These are phyloP conservation scores for Kondoa subrosea DNA, from an alignment of 768 basidiomycete genomes.

Conservation along the genomic window DNA sequence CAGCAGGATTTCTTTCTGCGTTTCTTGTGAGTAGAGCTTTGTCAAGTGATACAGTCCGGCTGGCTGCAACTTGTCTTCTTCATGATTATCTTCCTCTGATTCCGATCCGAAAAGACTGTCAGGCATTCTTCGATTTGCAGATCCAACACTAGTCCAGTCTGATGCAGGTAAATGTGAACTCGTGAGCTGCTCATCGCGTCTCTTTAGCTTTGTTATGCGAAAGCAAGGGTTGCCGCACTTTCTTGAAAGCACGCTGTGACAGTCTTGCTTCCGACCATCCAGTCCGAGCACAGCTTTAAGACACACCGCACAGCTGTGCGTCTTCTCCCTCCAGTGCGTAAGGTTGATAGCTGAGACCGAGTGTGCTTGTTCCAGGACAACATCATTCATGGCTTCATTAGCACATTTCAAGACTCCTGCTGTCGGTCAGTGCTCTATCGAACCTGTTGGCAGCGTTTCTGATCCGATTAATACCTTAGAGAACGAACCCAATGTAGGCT, in stretches of 20 bases:
- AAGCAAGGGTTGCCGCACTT: no score
- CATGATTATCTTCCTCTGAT: neutral
- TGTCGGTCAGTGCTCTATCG: neutral
- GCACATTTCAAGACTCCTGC: conserved; percentile 17
- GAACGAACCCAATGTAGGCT: conserved; percentile 82
- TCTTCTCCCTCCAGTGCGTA: no score
- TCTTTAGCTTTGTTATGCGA: no score
- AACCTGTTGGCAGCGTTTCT: neutral
- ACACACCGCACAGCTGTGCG: no score
- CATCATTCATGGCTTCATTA: conserved; percentile 9
- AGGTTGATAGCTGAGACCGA: neutral
- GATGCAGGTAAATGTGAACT: no score
- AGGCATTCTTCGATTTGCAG: neutral
- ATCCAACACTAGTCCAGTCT: no score
- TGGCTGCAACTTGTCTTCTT: no score
- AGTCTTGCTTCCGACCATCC: neutral
- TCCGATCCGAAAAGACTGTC: neutral
- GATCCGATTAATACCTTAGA: neutral
- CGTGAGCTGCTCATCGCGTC: no score
- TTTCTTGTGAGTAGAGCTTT: neutral
- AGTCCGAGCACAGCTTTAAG: no score
- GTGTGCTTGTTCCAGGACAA: neutral
- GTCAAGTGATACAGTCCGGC: neutral
- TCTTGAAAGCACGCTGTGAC: no score
- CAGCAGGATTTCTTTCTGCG: neutral